Percentiles rank a stretch among this genome's conserved stretches.
These are phyloP conservation scores for Selenicereus undatus DNA, from an alignment of 148 eudicot species.

Conservation along the genomic window DNA sequence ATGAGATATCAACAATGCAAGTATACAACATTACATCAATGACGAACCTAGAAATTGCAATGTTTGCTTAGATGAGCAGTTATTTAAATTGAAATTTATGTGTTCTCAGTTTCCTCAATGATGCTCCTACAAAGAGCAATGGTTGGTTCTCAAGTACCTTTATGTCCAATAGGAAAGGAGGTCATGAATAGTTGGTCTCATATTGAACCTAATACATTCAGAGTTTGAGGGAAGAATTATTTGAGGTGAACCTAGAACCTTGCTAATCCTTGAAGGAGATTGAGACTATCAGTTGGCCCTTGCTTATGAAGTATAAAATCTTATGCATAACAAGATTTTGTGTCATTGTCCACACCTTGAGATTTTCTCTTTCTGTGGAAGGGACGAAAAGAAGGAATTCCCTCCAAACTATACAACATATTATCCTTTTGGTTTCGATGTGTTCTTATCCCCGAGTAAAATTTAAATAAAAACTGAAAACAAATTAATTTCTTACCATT, in stretches of 20 bases:
- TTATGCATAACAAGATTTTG: background rate
- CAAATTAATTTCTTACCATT: no score
- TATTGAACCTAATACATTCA: conserved; percentile 67
- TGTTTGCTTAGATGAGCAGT: background rate
- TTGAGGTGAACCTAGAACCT: conserved; percentile 46
- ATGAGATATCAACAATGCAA: no score
- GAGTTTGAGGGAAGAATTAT: conserved; percentile 71
- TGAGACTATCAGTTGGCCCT: background rate
- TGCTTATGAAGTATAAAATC: background rate
- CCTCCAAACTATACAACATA: conserved; percentile 80
- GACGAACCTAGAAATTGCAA: no score
- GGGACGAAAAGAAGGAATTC: conserved; percentile 87
- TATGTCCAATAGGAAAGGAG: conserved; percentile 70
- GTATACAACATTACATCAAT: no score
- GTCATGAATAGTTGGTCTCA: conserved; percentile 80
- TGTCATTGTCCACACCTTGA: conserved; percentile 7
- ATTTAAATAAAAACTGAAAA: conserved; percentile 17
- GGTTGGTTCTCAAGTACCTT: conserved; percentile 94
- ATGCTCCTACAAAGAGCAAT: conserved; percentile 70
- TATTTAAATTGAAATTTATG: background rate
- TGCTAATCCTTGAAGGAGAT: background rate
- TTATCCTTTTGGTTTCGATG: conserved; percentile 86
- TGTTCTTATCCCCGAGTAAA: conserved; percentile 76
- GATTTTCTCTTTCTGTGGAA: conserved; percentile 23
- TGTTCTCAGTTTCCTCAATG: conserved; percentile 72